Evolutionary conservation across 345 rosid species (phyloP), one percentile per base, ranked within the genome.

Genomic region (Eutrema heterophyllum): DNA sequence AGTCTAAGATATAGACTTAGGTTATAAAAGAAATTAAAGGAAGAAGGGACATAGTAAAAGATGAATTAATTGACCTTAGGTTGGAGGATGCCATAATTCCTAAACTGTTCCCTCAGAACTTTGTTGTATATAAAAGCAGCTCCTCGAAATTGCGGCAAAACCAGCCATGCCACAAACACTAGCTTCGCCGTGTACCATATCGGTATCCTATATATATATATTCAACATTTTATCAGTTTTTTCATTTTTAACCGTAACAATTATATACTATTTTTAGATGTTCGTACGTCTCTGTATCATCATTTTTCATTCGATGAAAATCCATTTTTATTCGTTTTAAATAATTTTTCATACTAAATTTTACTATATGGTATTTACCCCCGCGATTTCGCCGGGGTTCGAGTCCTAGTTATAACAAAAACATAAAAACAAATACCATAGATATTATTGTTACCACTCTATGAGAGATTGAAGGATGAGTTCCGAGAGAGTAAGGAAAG

Each of bases 141-240:
- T 6, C 97, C 98, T 81, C 83, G 80, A 63, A 80, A 84, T 55
- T 79, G 88, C 0, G 98, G 98, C 6, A 83, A 64, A 32, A 87
- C 98, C 77, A 92, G 73, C 98, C 98, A 92, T n/a, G 86, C 83
- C 62, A 68, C 83, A 0, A 90, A 58, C 56, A 82, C 55, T 46
- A 92, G 51, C 80, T 92, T 92, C 81, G 70, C 78, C 0, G 89
- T 71, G 71, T 90, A 92, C 98, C 98, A 92, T 16, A 90, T 79
- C 0, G 98, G 96, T 41, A 92, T 83, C 97, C 97, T 92, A 26
- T 36, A 58, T 6, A 44, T 6, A 54, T 11, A 30, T 53, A 11
- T 9, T 0, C 24, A 46, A 1, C 9, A n/a, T 16, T 57, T 57
- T 14, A 9, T 12, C 32, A 33, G 6, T 12, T 12, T 44, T 18